phyloP scores from a whole-genome alignment of 2,329 filamentous ascomycete genomes.

The Xylariaceae sp. region DNA sequence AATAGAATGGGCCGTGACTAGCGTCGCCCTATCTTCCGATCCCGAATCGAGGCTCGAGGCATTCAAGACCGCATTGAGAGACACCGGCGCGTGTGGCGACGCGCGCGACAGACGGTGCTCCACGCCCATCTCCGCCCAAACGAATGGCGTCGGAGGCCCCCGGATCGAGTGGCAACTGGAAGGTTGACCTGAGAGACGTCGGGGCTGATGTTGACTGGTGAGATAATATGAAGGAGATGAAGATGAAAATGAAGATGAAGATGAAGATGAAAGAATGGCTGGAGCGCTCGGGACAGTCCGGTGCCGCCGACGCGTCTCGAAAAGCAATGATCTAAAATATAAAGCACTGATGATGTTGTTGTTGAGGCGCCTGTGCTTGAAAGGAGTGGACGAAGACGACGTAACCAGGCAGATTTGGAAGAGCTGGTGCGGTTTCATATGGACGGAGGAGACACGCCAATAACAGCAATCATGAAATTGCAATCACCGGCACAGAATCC shows the following conservation, averaged over 20 bases:
- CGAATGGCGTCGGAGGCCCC: slow-evolving; percentile 20
- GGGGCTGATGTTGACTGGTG: slow-evolving; percentile 17
- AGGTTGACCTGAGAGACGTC: slow-evolving; percentile 18
- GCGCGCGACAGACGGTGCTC: slow-evolving; percentile 28
- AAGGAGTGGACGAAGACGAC: slow-evolving; percentile 31
- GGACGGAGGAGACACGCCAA: slow-evolving; percentile 23
- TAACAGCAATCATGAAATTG: background rate
- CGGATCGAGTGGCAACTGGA: slow-evolving; percentile 19
- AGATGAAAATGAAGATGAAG: background rate
- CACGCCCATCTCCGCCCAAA: slow-evolving; percentile 29
- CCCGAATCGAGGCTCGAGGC: slow-evolving; percentile 23
- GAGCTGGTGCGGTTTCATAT: slow-evolving; percentile 32
- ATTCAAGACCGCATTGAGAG: slow-evolving; percentile 29
- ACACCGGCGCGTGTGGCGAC: slow-evolving; percentile 23
- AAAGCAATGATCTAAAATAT: slow-evolving; percentile 28
- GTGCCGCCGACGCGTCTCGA: slow-evolving; percentile 27
- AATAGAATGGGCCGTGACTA: slow-evolving; percentile 9
- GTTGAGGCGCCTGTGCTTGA: slow-evolving; percentile 27
- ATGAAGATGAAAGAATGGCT: slow-evolving; percentile 24
- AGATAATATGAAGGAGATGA: background rate
- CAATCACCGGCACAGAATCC: slow-evolving; percentile 25
- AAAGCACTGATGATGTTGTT: slow-evolving; percentile 26
- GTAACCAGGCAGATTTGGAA: slow-evolving; percentile 33
- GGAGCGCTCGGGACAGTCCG: slow-evolving; percentile 28
- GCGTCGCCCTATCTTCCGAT: slow-evolving; percentile 16